Percentiles rank a stretch among this genome's conserved stretches.
Conservation (phyloP, 306 rosid genomes). For the Pyrus communis region DNA sequence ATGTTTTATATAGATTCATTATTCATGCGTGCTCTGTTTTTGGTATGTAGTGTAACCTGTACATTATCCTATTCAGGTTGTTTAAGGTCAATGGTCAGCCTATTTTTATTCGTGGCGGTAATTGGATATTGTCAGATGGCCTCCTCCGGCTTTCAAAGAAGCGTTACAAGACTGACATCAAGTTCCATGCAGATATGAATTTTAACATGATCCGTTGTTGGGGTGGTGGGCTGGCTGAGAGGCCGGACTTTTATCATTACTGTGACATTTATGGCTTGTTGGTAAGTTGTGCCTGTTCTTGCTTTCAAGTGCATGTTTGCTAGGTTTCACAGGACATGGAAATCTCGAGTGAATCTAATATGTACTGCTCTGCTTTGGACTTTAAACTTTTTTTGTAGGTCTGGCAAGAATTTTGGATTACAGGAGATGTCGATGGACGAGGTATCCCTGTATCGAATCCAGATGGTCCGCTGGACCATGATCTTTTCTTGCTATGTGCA, state of each 20-base stretch:
- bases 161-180: slow-evolving; percentile 79
- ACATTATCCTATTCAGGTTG: slow-evolving; percentile 42
- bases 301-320: background rate
- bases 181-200: slow-evolving; percentile 95
- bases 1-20: background rate
- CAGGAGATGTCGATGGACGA: slow-evolving; percentile 93
- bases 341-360: slow-evolving; percentile 12
- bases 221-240: slow-evolving; percentile 95
- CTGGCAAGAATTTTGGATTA: slow-evolving; percentile 99
- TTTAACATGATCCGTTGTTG: slow-evolving; percentile 97
- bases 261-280: slow-evolving; percentile 87
- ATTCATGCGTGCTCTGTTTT: background rate
- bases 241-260: slow-evolving; percentile 87
- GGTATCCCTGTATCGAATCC: slow-evolving; percentile 82
- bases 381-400: slow-evolving; percentile 42
- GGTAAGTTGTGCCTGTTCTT: slow-evolving; percentile 37
- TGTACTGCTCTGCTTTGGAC: slow-evolving; percentile 12
- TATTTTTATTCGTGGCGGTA: slow-evolving; percentile 84
- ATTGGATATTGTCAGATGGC: slow-evolving; percentile 98
- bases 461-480: slow-evolving; percentile 84
- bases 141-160: slow-evolving; percentile 75
- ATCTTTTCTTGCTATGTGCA: slow-evolving; percentile 83
- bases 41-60: slow-evolving; percentile 1
- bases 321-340: background rate
- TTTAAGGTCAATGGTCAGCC: slow-evolving; percentile 93